Evolutionary conservation across 805 yeast species (phyloP).

Genomic region (Candida silvatica): DNA sequence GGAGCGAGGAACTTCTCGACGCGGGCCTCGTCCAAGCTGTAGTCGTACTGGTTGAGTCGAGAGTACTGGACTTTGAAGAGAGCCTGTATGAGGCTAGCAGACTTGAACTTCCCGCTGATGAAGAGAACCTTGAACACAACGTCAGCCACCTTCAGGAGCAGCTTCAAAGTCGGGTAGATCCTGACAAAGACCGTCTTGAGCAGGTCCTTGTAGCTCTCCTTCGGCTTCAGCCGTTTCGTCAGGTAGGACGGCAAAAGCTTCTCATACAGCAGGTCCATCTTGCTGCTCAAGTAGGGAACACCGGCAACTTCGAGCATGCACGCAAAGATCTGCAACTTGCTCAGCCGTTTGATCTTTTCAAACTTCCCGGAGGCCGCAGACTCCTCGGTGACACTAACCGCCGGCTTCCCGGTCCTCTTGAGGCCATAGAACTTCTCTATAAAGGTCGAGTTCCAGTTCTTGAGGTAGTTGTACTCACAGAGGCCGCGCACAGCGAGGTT

Average conservation of each 20-base stretch:
- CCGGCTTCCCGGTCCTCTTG: slow-evolving; percentile 41
- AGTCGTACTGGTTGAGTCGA: slow-evolving; percentile 46
- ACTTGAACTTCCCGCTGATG: slow-evolving; percentile 55
- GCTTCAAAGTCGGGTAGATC: slow-evolving; percentile 51
- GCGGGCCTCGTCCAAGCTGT: slow-evolving; percentile 28
- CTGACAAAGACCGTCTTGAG: slow-evolving; percentile 38
- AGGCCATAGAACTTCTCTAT: slow-evolving; percentile 91
- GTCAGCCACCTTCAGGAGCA: slow-evolving; percentile 37
- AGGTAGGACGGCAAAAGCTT: slow-evolving; percentile 50
- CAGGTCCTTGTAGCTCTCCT: slow-evolving; percentile 18
- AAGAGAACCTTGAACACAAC: slow-evolving; percentile 54
- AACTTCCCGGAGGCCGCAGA: slow-evolving; percentile 16
- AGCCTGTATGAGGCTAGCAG: slow-evolving; percentile 54
- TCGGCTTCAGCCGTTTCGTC: slow-evolving; percentile 33
- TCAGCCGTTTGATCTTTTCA: slow-evolving; percentile 45
- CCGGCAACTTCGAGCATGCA: slow-evolving; percentile 56
- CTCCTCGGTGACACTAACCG: slow-evolving; percentile 1
- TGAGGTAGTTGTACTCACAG: slow-evolving; percentile 65
- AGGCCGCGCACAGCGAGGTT: slow-evolving; percentile 50
- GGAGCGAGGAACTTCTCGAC: slow-evolving; percentile 7
- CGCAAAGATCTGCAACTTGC: slow-evolving; percentile 40
- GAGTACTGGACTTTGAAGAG: slow-evolving; percentile 58
- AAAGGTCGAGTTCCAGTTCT: slow-evolving; percentile 73
- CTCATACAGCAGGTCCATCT: slow-evolving; percentile 57
- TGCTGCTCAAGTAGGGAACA: slow-evolving; percentile 60